These are phyloP conservation scores for Neoarthrinium moseri DNA, from an alignment of 2,329 filamentous ascomycete species.

Conservation along the genomic window DNA sequence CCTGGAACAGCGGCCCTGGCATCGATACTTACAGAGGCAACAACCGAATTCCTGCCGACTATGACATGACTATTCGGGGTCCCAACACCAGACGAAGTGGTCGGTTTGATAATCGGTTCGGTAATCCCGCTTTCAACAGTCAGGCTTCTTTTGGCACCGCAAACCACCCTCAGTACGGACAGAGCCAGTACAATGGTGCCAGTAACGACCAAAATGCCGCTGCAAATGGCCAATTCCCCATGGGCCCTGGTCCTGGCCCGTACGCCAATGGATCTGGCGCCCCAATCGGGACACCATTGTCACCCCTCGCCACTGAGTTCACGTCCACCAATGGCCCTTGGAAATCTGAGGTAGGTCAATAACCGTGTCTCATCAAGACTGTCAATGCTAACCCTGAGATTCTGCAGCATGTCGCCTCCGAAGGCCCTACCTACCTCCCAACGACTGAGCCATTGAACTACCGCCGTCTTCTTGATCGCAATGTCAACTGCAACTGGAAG, in stretches of 20 bases:
- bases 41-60: conserved; percentile 48
- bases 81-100: conserved; percentile 41
- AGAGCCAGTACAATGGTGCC: conserved; percentile 35
- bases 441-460: conserved; percentile 95
- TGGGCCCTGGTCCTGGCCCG: conserved; percentile 25
- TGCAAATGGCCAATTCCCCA: conserved; percentile 26
- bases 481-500: conserved; percentile 98
- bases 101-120: conserved; percentile 43
- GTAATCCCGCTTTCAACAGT: conserved; percentile 27
- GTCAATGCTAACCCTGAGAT: conserved; percentile 20
- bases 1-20: conserved; percentile 28
- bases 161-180: conserved; percentile 30
- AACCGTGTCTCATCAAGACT: background rate
- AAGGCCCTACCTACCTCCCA: conserved; percentile 76
- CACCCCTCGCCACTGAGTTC: conserved; percentile 74
- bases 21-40: conserved; percentile 39
- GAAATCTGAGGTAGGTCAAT: conserved; percentile 53
- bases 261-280: no score
- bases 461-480: conserved; percentile 88
- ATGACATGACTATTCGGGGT: conserved; percentile 45
- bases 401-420: conserved; percentile 44
- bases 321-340: conserved; percentile 46
- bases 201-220: conserved; percentile 34
- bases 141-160: conserved; percentile 30
- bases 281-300: conserved; percentile 62